These are phyloP conservation scores for Leccinum imitatum DNA, from an alignment of 768 basidiomycete genomes.

Conservation along the genomic window DNA sequence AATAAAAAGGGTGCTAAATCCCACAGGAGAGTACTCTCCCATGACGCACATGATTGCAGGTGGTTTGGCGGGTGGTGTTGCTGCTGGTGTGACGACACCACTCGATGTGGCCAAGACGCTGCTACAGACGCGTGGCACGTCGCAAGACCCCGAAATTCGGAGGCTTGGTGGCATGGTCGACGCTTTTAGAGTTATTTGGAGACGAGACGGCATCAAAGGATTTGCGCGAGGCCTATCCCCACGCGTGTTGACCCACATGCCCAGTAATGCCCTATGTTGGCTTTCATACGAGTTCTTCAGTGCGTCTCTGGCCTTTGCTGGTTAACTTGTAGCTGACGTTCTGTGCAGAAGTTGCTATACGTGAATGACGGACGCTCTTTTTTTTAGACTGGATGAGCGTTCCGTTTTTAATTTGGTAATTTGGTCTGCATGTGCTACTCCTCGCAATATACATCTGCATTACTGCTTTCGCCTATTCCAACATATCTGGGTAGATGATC, in stretches of 20 bases:
- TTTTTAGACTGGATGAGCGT: slow-evolving; percentile 22
- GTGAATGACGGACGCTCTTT: slow-evolving; percentile 32
- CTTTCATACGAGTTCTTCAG: slow-evolving; percentile 98
- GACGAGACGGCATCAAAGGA: slow-evolving; percentile 79
- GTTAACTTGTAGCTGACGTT: slow-evolving; percentile 7
- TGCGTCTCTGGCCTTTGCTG: slow-evolving; percentile 44
- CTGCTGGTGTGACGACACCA: slow-evolving; percentile 94
- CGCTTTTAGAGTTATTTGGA: slow-evolving; percentile 87
- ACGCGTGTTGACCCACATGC: slow-evolving; percentile 91
- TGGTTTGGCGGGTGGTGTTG: slow-evolving; percentile 89
- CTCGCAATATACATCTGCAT: slow-evolving; percentile 19
- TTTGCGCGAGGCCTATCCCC: slow-evolving; percentile 88
- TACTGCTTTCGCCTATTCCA: slow-evolving; percentile 10
- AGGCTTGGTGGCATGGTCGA: slow-evolving; percentile 81
- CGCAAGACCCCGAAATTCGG: slow-evolving; percentile 82
- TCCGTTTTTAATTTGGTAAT: slow-evolving; percentile 1
- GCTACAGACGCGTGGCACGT: slow-evolving; percentile 91
- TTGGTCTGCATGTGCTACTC: slow-evolving; percentile 5
- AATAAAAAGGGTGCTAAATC: slow-evolving; percentile 83
- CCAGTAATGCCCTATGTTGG: slow-evolving; percentile 97
- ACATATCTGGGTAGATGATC: not conserved
- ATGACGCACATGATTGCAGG: slow-evolving; percentile 89
- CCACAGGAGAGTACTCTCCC: slow-evolving; percentile 87
- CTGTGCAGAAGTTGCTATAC: slow-evolving; percentile 62
- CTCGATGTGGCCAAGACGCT: slow-evolving; percentile 98